Evolutionary conservation across 2,329 filamentous ascomycete genomes (phyloP), one percentile per base, ranked within the genome.

Genomic region (Sporothrix luriei): DNA sequence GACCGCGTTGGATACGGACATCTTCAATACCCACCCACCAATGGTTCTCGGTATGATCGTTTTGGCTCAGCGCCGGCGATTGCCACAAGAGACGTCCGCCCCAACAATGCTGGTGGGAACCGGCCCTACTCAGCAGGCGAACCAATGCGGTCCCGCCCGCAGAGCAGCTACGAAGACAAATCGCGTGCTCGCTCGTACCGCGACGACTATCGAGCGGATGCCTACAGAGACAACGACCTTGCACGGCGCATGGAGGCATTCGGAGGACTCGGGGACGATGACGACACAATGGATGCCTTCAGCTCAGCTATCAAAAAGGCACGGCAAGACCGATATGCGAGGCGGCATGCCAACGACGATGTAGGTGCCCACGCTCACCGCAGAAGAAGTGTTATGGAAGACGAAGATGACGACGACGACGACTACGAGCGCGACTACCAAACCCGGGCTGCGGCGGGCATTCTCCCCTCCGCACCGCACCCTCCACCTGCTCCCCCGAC

Each of bases 371-470:
- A 62, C 16, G 24, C 61, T 1, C 71, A 68, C n/a, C 61, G 64
- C 6, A n/a, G 80, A 82, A 1, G 82, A 80, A 16, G 90, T 74
- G 86, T 88, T 74, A 84, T 88, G 82, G 88, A 88, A 70, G 86
- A 90, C 38, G 82, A 87, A 71, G 89, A 16, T 43, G 4, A 87
- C 71, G 78, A 87, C 71, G 78, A 14, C 40, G 40, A 43, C 40
- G 14, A 33, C 61, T 78, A 79, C 67, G 88, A 88, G 70, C 86
- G 89, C 33, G 82, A 87, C 71, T 89, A 87, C 71, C 78, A 81
- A 55, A 78, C 79, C 68, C 76, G 79, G 54, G 76, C 80, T 19
- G 79, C 79, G 26, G 78, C 76, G 3, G 75, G 79, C 13, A 73
- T 78, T 40, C 75, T 79, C 29, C 80, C 80, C n/a, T 77, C 76